Evolutionary conservation across 2,329 filamentous ascomycete species (phyloP), one percentile per base, ranked within the genome.

Genomic region (Gaeumannomyces sp.): DNA sequence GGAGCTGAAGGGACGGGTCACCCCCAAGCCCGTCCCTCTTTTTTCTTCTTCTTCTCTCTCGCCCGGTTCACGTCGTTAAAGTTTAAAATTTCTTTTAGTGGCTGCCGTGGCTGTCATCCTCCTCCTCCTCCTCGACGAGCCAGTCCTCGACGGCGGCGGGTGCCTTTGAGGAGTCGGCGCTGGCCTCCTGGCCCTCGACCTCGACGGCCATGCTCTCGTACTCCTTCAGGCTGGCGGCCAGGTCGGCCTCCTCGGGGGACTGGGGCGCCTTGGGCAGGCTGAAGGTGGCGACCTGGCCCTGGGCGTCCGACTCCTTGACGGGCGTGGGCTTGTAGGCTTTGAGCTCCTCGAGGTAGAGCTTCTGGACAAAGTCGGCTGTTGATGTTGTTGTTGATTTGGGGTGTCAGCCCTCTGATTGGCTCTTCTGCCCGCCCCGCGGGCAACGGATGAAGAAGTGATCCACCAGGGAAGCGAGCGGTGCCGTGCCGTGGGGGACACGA

Each of bases 151-250:
- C 77, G 66, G 79, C 80, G 67, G 89, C 83, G 65, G 85, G 81
- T 65, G 83, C 84, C 73, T 85, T 74, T 64, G 81, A 80, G 70
- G 82, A 82, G 76, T 86, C 83, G 69, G 84, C 84, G 67, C 80
- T 78, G 71, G 84, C 82, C 70, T 90, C 86, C 79, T 92, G 87
- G 71, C 94, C 94, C 84, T 98, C 94, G 70, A 98, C 89, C 81
- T 99, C 95, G 71, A 97, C 93, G 72, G 89, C 86, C 85, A 96
- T 92, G 77, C 81, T 86, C 86, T 98, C 94, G 86, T 99, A 99
- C 77, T 92, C 89, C 83, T 95, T 90, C 78, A 99, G 82, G 79
- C 92, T 94, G 79, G 86, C 90, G 76, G 93, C 92, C 69, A 99
- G 90, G 80, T 97, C 91, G 79, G 89, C 81, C 85, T 98, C 94